A percentile compares a stretch with the other conserved stretches of the same genome.
These are phyloP conservation scores for Phyllosticta ampelicida DNA, from an alignment of 2,329 filamentous ascomycete genomes.

Conservation along the genomic window DNA sequence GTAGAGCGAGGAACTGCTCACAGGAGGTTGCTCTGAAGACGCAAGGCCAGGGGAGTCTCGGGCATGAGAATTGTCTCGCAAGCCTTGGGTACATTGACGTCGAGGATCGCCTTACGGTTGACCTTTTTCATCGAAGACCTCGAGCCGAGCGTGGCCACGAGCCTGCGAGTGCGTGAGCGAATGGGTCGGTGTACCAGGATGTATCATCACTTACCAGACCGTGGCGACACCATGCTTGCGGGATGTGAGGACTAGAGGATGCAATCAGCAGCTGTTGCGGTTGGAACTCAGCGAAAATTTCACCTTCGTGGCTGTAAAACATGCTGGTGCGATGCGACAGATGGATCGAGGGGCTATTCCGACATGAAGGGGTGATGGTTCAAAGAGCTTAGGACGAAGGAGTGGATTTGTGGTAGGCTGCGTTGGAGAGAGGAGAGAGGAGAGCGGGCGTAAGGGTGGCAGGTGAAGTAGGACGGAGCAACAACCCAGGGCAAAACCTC, in stretches of 20 bases:
- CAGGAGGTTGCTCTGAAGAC: slow-evolving; percentile 82
- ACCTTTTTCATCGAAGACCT: slow-evolving; percentile 62
- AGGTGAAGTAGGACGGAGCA: no score
- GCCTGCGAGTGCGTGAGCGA: slow-evolving; percentile 45
- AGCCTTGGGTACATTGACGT: slow-evolving; percentile 76
- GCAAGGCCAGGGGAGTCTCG: slow-evolving; percentile 76
- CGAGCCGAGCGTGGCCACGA: slow-evolving; percentile 77
- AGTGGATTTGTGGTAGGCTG: no score
- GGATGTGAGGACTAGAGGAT: slow-evolving; percentile 59
- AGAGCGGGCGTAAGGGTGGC: no score
- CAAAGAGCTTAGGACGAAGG: background rate
- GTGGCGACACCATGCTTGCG: slow-evolving; percentile 88
- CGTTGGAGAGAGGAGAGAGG: no score
- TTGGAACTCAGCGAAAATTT: slow-evolving; percentile 19
- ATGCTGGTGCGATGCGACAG: slow-evolving; percentile 38
- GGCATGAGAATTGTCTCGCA: slow-evolving; percentile 81
- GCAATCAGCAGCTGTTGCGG: slow-evolving; percentile 14
- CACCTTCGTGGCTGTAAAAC: slow-evolving; percentile 96
- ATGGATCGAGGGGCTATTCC: background rate
- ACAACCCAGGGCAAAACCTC: no score
- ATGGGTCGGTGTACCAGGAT: background rate
- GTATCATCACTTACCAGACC: slow-evolving; percentile 58
- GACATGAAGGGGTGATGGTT: background rate
- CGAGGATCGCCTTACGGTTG: slow-evolving; percentile 74
- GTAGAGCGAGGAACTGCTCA: slow-evolving; percentile 25